These are phyloP conservation scores for Erysimum cheiri DNA, from an alignment of 441 rosid genomes.

Conservation along the genomic window DNA sequence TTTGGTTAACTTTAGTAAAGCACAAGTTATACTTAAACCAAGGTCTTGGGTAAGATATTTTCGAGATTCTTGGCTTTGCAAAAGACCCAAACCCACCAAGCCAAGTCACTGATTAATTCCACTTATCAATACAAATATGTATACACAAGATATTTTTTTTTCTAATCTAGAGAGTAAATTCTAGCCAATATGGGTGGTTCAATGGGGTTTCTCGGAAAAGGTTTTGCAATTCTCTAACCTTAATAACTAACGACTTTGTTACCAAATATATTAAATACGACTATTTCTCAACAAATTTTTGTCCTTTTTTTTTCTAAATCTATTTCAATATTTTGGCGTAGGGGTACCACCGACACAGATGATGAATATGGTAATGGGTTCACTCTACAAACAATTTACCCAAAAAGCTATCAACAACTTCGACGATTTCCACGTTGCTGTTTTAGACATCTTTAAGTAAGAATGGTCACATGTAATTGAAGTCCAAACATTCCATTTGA, in stretches of 20 bases:
- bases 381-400: constrained; percentile 62
- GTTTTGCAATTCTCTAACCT: constrained; percentile 33
- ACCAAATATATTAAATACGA: not conserved
- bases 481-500: not conserved
- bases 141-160: not conserved
- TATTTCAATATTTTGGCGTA: constrained; percentile 17
- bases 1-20: not conserved
- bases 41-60: not conserved
- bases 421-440: constrained; percentile 71
- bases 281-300: not conserved
- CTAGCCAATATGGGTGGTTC: constrained; percentile 55
- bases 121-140: constrained; percentile 28
- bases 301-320: not conserved
- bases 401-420: constrained; percentile 55
- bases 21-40: constrained; percentile 36
- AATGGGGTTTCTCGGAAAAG: constrained; percentile 66
- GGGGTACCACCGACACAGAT: constrained; percentile 61
- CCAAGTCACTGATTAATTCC: constrained; percentile 21
- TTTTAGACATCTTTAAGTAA: constrained; percentile 84
- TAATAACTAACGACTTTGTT: not conserved
- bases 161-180: constrained; percentile 5
- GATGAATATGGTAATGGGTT: constrained; percentile 63
- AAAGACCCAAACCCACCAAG: constrained; percentile 33
- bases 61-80: constrained; percentile 41
- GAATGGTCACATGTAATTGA: not conserved